Evolutionary conservation across 371 early-diverging fungal species (phyloP).

Genomic region (Furculomyces boomerangus): DNA sequence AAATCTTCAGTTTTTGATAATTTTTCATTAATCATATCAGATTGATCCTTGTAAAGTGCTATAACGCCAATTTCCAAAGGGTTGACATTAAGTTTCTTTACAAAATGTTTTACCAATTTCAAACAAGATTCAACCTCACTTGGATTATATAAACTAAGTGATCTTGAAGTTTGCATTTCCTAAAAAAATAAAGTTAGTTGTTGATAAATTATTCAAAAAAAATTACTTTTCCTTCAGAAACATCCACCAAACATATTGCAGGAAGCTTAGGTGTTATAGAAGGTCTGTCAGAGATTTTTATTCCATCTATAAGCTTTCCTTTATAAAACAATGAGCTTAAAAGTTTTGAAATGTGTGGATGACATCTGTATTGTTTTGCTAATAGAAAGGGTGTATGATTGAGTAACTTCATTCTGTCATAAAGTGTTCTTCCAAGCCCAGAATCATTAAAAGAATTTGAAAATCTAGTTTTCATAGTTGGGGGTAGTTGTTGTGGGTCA

Average conservation of each 20-base stretch:
- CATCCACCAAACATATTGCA: not conserved
- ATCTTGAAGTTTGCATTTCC: conserved; percentile 13
- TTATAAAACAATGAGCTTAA: conserved; percentile 67
- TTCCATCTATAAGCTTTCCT: conserved; percentile 36
- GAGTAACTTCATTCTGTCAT: conserved; percentile 54
- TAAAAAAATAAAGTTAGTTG: conserved; percentile 1
- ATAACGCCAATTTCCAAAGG: conserved; percentile 1
- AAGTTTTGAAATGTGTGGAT: conserved; percentile 57
- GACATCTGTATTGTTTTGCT: conserved; percentile 81
- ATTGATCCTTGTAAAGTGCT: conserved; percentile 12
- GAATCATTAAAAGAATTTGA: conserved; percentile 19
- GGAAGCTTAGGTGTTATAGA: not conserved
- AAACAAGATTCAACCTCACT: conserved; percentile 16
- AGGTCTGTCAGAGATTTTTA: not conserved
- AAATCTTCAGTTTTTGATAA: conserved; percentile 6
- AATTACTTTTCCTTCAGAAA: not conserved
- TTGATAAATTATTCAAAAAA: not conserved
- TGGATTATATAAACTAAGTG: conserved; percentile 22
- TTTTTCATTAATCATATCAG: conserved; percentile 15
- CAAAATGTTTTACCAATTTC: conserved; percentile 7
- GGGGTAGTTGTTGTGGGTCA: conserved; percentile 84
- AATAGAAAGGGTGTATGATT: conserved; percentile 40
- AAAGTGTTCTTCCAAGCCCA: conserved; percentile 69
- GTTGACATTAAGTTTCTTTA: not conserved
- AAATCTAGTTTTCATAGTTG: conserved; percentile 42